Evolutionary conservation across 495 filamentous ascomycete genomes (phyloP).

Genomic region (Penicillium silybi): DNA sequence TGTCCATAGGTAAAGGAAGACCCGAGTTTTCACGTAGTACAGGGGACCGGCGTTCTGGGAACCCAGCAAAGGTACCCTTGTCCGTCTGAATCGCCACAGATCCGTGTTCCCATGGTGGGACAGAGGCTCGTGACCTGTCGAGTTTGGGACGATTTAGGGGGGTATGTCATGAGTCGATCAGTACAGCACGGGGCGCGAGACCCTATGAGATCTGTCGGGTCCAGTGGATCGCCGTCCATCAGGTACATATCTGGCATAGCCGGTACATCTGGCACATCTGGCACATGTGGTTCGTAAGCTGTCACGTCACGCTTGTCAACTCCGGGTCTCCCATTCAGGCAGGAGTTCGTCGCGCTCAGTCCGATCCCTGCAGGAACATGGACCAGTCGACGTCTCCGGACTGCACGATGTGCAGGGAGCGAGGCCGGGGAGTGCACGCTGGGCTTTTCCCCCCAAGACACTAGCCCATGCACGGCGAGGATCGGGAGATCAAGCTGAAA

Average conservation of each 20-base stretch:
- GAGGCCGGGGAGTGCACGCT: neutral
- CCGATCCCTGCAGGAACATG: slow-evolving; percentile 12
- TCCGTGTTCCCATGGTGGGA: slow-evolving; percentile 1
- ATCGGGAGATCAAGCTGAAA: slow-evolving; percentile 12
- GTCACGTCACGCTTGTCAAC: neutral
- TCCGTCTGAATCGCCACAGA: slow-evolving; percentile 22
- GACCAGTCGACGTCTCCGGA: slow-evolving; percentile 4
- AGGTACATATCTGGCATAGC: neutral
- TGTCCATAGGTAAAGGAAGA: neutral
- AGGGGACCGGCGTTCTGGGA: neutral
- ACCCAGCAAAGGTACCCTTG: slow-evolving; percentile 9
- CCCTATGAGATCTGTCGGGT: neutral
- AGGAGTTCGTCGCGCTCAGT: slow-evolving; percentile 15
- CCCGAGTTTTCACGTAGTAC: neutral
- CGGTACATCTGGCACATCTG: neutral
- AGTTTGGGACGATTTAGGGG: slow-evolving; percentile 1
- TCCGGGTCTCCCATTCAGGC: neutral
- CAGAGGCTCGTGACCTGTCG: slow-evolving; percentile 3
- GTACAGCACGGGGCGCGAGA: neutral
- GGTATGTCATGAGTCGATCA: neutral
- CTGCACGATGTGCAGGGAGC: slow-evolving; percentile 17
- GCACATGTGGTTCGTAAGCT: neutral
- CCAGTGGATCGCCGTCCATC: neutral
- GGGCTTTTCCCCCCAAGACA: neutral
- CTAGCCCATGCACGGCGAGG: neutral